These are phyloP conservation scores for Phytophthora tubulina DNA, from an alignment of 352 stramenopile species.

Conservation along the genomic window DNA sequence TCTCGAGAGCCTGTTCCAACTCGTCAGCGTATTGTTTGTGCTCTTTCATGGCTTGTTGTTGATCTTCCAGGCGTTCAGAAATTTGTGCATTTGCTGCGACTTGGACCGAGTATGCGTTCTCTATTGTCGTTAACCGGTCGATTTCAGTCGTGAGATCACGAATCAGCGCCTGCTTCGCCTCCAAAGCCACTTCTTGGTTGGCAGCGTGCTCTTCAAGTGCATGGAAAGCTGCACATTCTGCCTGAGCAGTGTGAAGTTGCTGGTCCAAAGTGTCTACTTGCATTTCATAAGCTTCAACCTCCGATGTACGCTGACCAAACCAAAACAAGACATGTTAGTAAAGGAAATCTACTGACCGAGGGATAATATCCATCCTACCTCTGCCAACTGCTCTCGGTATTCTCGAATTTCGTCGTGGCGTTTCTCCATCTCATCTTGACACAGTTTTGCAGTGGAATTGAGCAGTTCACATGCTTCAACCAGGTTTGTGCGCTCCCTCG, in stretches of 20 bases:
- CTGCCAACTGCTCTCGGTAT: slow-evolving; percentile 32
- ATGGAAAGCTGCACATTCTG: slow-evolving; percentile 25
- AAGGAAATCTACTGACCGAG: neutral
- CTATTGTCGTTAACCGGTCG: slow-evolving; percentile 40
- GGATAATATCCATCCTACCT: slow-evolving; percentile 28
- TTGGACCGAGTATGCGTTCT: slow-evolving; percentile 38
- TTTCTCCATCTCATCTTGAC: slow-evolving; percentile 50
- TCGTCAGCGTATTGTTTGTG: slow-evolving; percentile 22
- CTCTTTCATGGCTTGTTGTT: slow-evolving; percentile 26
- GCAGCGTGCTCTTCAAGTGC: slow-evolving; percentile 38
- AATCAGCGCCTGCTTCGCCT: slow-evolving; percentile 27
- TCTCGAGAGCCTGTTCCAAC: slow-evolving; percentile 36
- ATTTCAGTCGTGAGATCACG: slow-evolving; percentile 47
- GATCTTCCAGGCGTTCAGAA: slow-evolving; percentile 24
- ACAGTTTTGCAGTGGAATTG: slow-evolving; percentile 43
- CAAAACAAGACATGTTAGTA: slow-evolving; percentile 9
- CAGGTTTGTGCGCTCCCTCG: slow-evolving; percentile 48
- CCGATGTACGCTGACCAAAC: slow-evolving; percentile 24
- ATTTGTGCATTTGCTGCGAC: slow-evolving; percentile 23
- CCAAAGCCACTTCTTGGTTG: slow-evolving; percentile 22
- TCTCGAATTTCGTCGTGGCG: slow-evolving; percentile 40
- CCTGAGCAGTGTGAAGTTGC: slow-evolving; percentile 34
- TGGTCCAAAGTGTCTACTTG: slow-evolving; percentile 37
- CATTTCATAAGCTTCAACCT: slow-evolving; percentile 35
- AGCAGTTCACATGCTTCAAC: slow-evolving; percentile 40